Conservation (phyloP, 805 yeast species). For the Hanseniaspora lindneri region DNA sequence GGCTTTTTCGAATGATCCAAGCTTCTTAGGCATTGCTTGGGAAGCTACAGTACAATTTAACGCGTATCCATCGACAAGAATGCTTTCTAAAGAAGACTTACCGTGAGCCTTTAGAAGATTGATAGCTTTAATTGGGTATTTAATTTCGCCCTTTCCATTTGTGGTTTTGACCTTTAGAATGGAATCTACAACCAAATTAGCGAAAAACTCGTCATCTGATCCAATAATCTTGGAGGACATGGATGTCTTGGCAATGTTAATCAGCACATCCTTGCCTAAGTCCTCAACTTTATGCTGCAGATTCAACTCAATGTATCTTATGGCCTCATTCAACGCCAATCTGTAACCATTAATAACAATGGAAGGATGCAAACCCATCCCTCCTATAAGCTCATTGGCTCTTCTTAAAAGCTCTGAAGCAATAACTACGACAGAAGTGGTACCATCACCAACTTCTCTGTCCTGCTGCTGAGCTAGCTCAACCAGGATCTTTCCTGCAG, state of each 20-base stretch:
- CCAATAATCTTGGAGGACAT: constrained; percentile 97
- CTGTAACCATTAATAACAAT: constrained; percentile 95
- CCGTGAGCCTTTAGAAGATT: constrained; percentile 95
- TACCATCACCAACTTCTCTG: constrained; percentile 96
- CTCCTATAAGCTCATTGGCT: constrained; percentile 86
- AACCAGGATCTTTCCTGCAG: constrained; percentile 94
- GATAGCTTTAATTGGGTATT: constrained; percentile 94
- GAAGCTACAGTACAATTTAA: constrained; percentile 93
- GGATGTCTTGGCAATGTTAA: constrained; percentile 89
- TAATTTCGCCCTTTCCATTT: constrained; percentile 73
- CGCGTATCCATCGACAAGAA: constrained; percentile 86
- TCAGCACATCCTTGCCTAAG: constrained; percentile 70
- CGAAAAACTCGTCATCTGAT: constrained; percentile 79
- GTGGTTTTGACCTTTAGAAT: constrained; percentile 88
- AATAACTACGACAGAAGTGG: constrained; percentile 92
- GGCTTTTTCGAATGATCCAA: constrained; percentile 29
- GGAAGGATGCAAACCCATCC: constrained; percentile 84
- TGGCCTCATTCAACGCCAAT: constrained; percentile 83
- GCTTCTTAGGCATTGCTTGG: constrained; percentile 80
- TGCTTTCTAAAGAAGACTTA: constrained; percentile 75
- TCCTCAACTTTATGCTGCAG: constrained; percentile 68
- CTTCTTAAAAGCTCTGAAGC: constrained; percentile 85
- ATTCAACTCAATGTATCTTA: constrained; percentile 73
- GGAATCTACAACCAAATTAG: constrained; percentile 86
- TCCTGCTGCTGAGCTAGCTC: constrained; percentile 98